Conservation (phyloP, 805 yeast species). For the Starmera caribaea region DNA sequence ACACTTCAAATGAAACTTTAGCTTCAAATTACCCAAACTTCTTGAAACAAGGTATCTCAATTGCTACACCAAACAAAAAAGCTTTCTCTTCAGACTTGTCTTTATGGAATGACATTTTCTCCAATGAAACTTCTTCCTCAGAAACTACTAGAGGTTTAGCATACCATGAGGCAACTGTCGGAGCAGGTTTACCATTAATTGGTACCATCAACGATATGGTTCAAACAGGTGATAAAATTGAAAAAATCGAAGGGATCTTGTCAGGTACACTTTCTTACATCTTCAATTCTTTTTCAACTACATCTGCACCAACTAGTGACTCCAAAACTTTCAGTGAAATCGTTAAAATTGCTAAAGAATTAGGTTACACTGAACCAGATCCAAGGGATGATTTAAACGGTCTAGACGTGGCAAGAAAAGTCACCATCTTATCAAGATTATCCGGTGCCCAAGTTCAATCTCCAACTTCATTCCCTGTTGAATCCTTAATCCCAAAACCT, state of each 20-base stretch:
- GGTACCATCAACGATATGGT: slow-evolving; percentile 82
- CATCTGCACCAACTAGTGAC: slow-evolving; percentile 28
- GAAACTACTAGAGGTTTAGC: slow-evolving; percentile 54
- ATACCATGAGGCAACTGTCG: slow-evolving; percentile 97
- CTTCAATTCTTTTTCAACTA: slow-evolving; percentile 84
- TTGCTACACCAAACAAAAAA: slow-evolving; percentile 98
- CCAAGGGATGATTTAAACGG: slow-evolving; percentile 99
- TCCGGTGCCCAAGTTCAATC: slow-evolving; percentile 79
- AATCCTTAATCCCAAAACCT: slow-evolving; percentile 82
- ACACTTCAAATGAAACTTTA: slow-evolving; percentile 76
- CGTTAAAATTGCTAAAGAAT: slow-evolving; percentile 75
- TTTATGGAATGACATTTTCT: slow-evolving; percentile 70
- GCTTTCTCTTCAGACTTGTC: slow-evolving; percentile 76
- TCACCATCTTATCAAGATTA: slow-evolving; percentile 89
- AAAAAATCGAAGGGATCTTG: slow-evolving; percentile 89
- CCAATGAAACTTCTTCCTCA: slow-evolving; percentile 27
- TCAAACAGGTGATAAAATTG: slow-evolving; percentile 87
- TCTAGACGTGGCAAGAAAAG: slow-evolving; percentile 96
- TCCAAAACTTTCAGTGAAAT: slow-evolving; percentile 75
- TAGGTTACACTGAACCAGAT: slow-evolving; percentile 98
- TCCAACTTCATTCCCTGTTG: slow-evolving; percentile 89
- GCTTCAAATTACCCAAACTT: slow-evolving; percentile 74
- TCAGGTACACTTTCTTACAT: slow-evolving; percentile 94
- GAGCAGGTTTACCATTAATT: slow-evolving; percentile 95
- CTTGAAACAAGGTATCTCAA: slow-evolving; percentile 69